Percentiles rank a stretch among this genome's conserved stretches.
Evolutionary conservation across 345 rosid genomes (phyloP).

Genomic region (Citrus glauca): DNA sequence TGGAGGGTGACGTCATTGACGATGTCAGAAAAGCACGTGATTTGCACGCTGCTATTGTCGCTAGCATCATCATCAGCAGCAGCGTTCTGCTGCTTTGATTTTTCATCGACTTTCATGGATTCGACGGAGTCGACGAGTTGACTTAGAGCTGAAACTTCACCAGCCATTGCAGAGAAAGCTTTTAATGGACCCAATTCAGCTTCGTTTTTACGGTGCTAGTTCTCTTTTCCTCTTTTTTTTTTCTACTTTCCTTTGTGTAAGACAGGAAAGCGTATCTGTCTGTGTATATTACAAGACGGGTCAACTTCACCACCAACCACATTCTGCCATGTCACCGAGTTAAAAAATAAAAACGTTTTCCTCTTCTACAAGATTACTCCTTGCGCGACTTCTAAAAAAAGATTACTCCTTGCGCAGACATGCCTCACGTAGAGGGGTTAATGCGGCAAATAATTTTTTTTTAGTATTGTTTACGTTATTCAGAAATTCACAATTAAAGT

Average conservation of each 20-base stretch:
- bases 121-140: slow-evolving; percentile 22
- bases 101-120: slow-evolving; percentile 15
- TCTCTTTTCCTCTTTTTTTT: neutral
- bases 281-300: neutral
- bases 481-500: too few species aligned
- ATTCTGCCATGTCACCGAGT: neutral
- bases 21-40: slow-evolving; percentile 62
- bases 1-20: slow-evolving; percentile 63
- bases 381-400: too few species aligned
- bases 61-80: neutral
- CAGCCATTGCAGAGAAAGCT: neutral
- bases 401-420: too few species aligned
- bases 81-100: neutral
- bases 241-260: neutral
- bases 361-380: neutral
- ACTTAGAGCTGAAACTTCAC: neutral
- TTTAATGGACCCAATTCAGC: neutral
- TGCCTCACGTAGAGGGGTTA: too few species aligned
- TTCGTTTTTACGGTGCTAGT: neutral
- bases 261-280: neutral
- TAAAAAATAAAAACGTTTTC: neutral
- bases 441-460: too few species aligned
- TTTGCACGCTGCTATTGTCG: slow-evolving; percentile 28
- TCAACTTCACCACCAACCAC: neutral
- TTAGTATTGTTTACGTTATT: too few species aligned